Conservation (phyloP, 1,284 basidiomycete species). For the Vanrija sp. region DNA sequence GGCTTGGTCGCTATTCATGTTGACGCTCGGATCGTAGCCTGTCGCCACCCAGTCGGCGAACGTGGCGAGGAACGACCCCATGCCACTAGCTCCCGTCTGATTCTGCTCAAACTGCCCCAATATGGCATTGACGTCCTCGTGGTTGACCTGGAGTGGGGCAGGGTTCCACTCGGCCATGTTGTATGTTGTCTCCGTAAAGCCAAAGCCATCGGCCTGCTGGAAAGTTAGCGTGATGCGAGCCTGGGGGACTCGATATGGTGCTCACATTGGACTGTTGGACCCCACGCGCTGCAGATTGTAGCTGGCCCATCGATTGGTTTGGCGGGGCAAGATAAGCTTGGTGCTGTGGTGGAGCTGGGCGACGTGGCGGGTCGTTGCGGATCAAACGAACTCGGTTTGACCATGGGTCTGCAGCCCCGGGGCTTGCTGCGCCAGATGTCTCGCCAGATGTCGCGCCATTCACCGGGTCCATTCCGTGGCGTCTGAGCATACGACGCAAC, state of each 20-base stretch:
- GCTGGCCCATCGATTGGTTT: too few species aligned
- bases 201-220: not conserved
- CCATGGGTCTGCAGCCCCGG: slow-evolving; percentile 11
- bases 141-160: not conserved
- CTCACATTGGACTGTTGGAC: not conserved
- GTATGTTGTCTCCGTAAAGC: slow-evolving; percentile 1
- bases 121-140: slow-evolving; percentile 10
- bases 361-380: slow-evolving; percentile 4
- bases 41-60: slow-evolving; percentile 16
- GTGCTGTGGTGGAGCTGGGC: not conserved
- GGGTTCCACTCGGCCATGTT: not conserved
- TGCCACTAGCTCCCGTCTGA: not conserved
- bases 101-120: slow-evolving; percentile 6
- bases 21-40: slow-evolving; percentile 6
- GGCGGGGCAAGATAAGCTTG: not conserved
- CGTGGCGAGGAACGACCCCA: slow-evolving; percentile 1
- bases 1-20: too few species aligned
- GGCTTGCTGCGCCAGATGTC: slow-evolving; percentile 10
- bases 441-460: slow-evolving; percentile 4
- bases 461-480: slow-evolving; percentile 14
- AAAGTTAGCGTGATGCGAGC: not conserved
- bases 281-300: too few species aligned
- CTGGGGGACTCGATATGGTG: not conserved
- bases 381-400: slow-evolving; percentile 8
- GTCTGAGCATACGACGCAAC: slow-evolving; percentile 14